Percentiles rank a stretch among this genome's conserved stretches.
These are phyloP conservation scores for Lachancea sp. DNA, from an alignment of 805 yeast species.

Conservation along the genomic window DNA sequence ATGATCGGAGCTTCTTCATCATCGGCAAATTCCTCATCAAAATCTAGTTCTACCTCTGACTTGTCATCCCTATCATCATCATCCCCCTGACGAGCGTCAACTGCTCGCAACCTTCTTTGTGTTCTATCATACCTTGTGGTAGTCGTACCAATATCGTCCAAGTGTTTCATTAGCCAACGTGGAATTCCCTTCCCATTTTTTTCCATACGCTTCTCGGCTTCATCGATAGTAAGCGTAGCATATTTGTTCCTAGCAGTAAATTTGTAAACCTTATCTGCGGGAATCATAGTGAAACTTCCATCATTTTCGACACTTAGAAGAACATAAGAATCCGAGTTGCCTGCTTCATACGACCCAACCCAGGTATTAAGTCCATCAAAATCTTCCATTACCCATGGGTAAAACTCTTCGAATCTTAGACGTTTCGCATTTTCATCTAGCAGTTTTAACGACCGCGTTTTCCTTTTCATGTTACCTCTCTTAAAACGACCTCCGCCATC, in stretches of 20 bases:
- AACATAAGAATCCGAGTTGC: constrained; percentile 75
- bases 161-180: constrained; percentile 92
- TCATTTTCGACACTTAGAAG: constrained; percentile 76
- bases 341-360: constrained; percentile 95
- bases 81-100: constrained; percentile 36
- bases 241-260: constrained; percentile 91
- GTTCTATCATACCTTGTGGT: constrained; percentile 47
- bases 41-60: constrained; percentile 89
- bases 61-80: constrained; percentile 50
- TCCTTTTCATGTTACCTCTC: constrained; percentile 57
- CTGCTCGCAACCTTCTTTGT: constrained; percentile 42
- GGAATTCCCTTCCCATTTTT: constrained; percentile 65
- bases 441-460: constrained; percentile 76
- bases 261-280: constrained; percentile 88
- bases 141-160: constrained; percentile 55
- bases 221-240: constrained; percentile 89
- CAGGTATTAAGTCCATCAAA: constrained; percentile 89
- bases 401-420: constrained; percentile 89
- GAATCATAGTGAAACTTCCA: constrained; percentile 83
- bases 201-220: constrained; percentile 93
- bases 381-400: constrained; percentile 98
- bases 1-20: constrained; percentile 98
- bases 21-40: constrained; percentile 94
- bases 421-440: constrained; percentile 79
- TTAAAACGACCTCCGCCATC: constrained; percentile 79